Percentiles rank a stretch among this genome's conserved stretches.
phyloP scores from a whole-genome alignment of 2,329 filamentous ascomycete genomes.

The Sclerotinia borealis region DNA sequence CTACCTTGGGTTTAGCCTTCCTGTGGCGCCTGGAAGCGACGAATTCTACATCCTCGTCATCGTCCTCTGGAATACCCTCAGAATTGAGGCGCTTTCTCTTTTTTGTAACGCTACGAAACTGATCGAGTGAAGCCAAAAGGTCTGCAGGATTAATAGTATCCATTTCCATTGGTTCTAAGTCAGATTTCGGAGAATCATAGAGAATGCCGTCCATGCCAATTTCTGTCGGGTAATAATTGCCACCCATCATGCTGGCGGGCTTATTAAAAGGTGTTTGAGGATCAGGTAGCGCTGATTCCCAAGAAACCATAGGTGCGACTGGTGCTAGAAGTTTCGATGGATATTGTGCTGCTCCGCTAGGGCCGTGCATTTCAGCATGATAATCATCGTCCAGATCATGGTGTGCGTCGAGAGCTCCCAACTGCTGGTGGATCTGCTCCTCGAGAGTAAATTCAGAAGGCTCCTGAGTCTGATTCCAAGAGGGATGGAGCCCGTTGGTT shows the following conservation, averaged over 20 bases:
- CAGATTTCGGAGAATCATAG: slow-evolving; percentile 25
- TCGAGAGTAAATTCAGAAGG: background rate
- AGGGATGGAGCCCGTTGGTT: background rate
- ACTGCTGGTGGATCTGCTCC: slow-evolving; percentile 2
- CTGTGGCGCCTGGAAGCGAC: slow-evolving; percentile 26
- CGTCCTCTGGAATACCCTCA: slow-evolving; percentile 16
- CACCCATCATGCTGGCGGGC: slow-evolving; percentile 29
- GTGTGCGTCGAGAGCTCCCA: slow-evolving; percentile 9
- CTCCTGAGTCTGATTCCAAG: background rate
- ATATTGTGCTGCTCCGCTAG: slow-evolving; percentile 16
- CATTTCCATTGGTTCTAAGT: slow-evolving; percentile 14
- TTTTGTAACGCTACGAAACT: slow-evolving; percentile 15
- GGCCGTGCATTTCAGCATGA: background rate
- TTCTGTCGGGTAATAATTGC: slow-evolving; percentile 28
- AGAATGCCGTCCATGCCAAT: slow-evolving; percentile 29
- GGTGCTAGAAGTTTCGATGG: slow-evolving; percentile 23
- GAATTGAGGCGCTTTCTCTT: slow-evolving; percentile 20
- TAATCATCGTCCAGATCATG: slow-evolving; percentile 21
- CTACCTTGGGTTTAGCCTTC: slow-evolving; percentile 18
- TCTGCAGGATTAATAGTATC: slow-evolving; percentile 24
- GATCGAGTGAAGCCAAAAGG: slow-evolving; percentile 19
- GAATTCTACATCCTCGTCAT: slow-evolving; percentile 26
- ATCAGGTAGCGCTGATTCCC: slow-evolving; percentile 22
- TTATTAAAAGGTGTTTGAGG: slow-evolving; percentile 18
- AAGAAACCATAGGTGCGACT: slow-evolving; percentile 18